Evolutionary conservation across 331 rosid species (phyloP), one percentile per base, ranked within the genome.

Genomic region (Malus hybrid): DNA sequence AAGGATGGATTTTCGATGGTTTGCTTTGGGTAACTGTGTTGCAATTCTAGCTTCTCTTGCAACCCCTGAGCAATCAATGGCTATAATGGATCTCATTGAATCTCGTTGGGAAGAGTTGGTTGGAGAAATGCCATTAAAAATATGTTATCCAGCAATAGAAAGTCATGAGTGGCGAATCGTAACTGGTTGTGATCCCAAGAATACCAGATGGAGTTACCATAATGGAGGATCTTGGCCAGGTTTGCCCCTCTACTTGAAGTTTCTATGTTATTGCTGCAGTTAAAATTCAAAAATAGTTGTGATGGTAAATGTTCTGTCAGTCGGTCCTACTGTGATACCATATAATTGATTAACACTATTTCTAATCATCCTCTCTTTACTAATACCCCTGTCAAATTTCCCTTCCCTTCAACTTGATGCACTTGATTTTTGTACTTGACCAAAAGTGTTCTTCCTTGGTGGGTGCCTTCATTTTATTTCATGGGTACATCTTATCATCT

Each of bases 211-310:
- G 98, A 93, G 98, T 79, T 93, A 93, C 87, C 98, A 93, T 76
- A 93, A 93, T 74, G 98, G 98, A 84, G 98, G 98, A 80, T 88
- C 98, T 78, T 93, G 98, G 98, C 98, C 98, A 91, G 98, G 98
- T 93, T 85, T 80, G 78, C 16, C 75, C 85, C 73, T 83, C 77
- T 68, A 83, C 62, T 73, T 33, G 60, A 66, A 55, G 7, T 79
- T 81, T 66, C 42, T 67, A 64, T 27, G 10, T 69, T 33, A 46
- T 78, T 64, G 80, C 69, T 64, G 54, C 31, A 19, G 4, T 5
- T 24, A 64, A 46, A 42, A 16, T 27, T 44, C 18, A 22, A 67
- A 6, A 55, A 54, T 14, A 56, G 55, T 44, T 65, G 61, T n/a
- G 67, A 29, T 33, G 55, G 16, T 48, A 31, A 31, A 31, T 31